Evolutionary conservation across 257 asterid genomes (phyloP), one percentile per base, ranked within the genome.

Genomic region (Ilex aquifolium): DNA sequence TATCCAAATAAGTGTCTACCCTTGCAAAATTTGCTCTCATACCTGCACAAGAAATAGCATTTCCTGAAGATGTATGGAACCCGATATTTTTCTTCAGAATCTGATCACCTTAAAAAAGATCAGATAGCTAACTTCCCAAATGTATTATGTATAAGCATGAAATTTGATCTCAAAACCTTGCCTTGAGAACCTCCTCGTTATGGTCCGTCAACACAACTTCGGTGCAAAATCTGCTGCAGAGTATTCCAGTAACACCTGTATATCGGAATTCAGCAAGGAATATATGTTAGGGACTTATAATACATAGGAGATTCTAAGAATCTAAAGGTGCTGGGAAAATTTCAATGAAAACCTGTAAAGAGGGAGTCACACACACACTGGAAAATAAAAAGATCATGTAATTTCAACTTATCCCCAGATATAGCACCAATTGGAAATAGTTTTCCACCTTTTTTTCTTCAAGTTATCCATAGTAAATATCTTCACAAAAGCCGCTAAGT

Each of bases 171-270:
- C 77, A 52, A 69, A 72, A 70, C 62, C 93, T 77, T 88, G 85
- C 97, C 97, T 92, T 92, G 65, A 92, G 89, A 81, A 89, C 97
- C 80, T 92, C 96, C 3, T 82, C 90, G 59, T 82, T 90, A 67
- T 90, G 95, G 80, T 92, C 99, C 49, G 99, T 92, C 80, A 92
- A 65, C 64, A 87, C 83, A 58, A 87, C 89, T 71, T 85, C 83
- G 27, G 63, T 71, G 77, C 96, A 92, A 70, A 81, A 92, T 81
- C 87, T 80, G 80, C 95, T 76, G 69, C 97, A 92, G 32, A 87
- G 87, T 50, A 92, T 76, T 64, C 99, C 97, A 3, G 97, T 92
- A 69, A 87, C 70, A 62, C 99, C 97, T 91, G 88, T 75, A 74
- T 27, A 6, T 17, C 39, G 56, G 36, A 69, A 69, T 55, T 57